Evolutionary conservation across 1,284 basidiomycete species (phyloP).

Genomic region (Phenoliferia sp.): DNA sequence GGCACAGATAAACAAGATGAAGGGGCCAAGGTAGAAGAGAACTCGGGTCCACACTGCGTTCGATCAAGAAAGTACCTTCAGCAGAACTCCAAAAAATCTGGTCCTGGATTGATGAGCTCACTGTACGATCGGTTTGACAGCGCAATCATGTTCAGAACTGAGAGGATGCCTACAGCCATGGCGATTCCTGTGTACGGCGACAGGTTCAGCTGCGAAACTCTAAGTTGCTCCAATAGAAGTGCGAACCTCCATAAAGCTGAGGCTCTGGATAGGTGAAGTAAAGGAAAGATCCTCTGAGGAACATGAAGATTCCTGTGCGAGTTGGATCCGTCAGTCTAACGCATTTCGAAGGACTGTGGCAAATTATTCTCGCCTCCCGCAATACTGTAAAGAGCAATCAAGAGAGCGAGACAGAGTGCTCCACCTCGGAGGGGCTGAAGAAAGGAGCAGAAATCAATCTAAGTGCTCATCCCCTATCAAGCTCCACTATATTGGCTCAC

Average conservation of each 20-base stretch:
- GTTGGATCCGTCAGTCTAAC: no score
- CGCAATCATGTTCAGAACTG: conserved; percentile 12
- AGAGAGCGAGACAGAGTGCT: conserved; percentile 13
- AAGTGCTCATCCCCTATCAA: not conserved
- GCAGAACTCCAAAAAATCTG: conserved; percentile 29
- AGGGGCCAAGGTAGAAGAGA: conserved; percentile 7
- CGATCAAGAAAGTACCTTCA: not conserved
- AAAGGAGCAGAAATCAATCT: not conserved
- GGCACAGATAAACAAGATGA: conserved; percentile 11
- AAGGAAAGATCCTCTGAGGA: conserved; percentile 19
- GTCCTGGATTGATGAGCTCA: conserved; percentile 27
- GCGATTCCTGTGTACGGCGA: conserved; percentile 19
- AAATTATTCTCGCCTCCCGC: no score
- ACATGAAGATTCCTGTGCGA: conserved; percentile 19
- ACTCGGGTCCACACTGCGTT: conserved; percentile 14
- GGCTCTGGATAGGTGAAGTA: conserved; percentile 7
- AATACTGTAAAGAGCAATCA: conserved; percentile 20
- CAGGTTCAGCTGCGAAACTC: not conserved
- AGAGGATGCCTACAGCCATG: conserved; percentile 9
- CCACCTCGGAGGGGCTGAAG: conserved; percentile 15
- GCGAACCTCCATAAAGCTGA: not conserved
- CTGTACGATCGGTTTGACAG: conserved; percentile 22
- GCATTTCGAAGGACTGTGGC: no score
- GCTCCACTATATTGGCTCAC: not conserved
- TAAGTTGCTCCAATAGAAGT: not conserved